Evolutionary conservation across 2,329 filamentous ascomycete genomes (phyloP).

Genomic region (Parascedosporium putredinis): DNA sequence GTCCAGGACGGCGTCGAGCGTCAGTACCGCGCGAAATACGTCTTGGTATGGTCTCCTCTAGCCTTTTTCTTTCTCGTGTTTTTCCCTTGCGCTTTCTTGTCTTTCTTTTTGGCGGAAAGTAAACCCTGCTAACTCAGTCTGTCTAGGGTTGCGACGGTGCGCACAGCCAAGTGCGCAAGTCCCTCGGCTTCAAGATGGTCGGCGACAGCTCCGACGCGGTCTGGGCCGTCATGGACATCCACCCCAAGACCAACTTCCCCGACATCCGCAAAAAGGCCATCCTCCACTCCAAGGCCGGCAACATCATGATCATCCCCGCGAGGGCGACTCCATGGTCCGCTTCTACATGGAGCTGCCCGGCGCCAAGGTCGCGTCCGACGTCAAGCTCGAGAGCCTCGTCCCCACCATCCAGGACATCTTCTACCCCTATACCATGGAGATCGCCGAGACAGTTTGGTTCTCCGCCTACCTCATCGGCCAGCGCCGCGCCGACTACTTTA

Average conservation of each 20-base stretch:
- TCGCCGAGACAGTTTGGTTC: conserved; percentile 50
- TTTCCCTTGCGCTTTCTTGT: not conserved
- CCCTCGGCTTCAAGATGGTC: conserved; percentile 45
- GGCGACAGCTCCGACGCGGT: conserved; percentile 47
- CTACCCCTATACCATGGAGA: conserved; percentile 40
- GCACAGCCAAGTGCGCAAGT: conserved; percentile 38
- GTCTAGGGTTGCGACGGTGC: conserved; percentile 32
- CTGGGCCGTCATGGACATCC: conserved; percentile 48
- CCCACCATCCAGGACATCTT: conserved; percentile 40
- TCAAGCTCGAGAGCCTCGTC: conserved; percentile 45
- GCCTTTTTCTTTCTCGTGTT: not conserved
- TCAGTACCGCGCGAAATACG: conserved; percentile 37
- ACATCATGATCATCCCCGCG: conserved; percentile 52
- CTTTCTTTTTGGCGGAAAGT: not conserved
- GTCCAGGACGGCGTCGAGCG: conserved; percentile 28
- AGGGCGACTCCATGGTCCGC: conserved; percentile 44
- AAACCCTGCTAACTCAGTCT: not conserved
- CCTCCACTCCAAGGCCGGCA: conserved; percentile 43
- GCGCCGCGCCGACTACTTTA: conserved; percentile 47
- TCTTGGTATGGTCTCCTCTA: conserved; percentile 28
- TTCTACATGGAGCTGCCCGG: conserved; percentile 50
- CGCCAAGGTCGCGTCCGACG: conserved; percentile 35
- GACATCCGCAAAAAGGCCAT: conserved; percentile 49
- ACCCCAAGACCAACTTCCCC: conserved; percentile 46
- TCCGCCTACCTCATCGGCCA: conserved; percentile 55